Evolutionary conservation across 345 rosid genomes (phyloP).

Genomic region (Pistacia vera): DNA sequence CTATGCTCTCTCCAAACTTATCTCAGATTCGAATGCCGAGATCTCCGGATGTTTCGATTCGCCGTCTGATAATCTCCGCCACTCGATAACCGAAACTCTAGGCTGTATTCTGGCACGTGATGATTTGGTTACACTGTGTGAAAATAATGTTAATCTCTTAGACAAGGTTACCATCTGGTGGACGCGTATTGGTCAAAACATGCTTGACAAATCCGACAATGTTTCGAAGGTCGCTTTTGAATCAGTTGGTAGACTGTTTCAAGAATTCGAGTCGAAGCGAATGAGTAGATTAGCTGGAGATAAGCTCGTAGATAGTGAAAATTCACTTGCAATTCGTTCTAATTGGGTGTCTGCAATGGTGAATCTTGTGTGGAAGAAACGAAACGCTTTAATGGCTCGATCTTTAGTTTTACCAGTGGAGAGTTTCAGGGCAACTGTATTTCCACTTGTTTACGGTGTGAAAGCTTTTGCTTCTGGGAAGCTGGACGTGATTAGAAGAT

Average conservation of each 20-base stretch:
- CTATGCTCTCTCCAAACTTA: slow-evolving; percentile 74
- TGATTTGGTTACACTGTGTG: slow-evolving; percentile 87
- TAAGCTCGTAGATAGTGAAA: slow-evolving; percentile 93
- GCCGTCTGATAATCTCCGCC: slow-evolving; percentile 68
- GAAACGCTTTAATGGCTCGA: slow-evolving; percentile 81
- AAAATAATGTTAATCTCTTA: slow-evolving; percentile 73
- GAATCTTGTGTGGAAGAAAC: slow-evolving; percentile 78
- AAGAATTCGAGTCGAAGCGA: slow-evolving; percentile 86
- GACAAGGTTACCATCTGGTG: slow-evolving; percentile 92
- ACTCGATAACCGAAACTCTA: slow-evolving; percentile 84
- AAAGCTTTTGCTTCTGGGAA: slow-evolving; percentile 92
- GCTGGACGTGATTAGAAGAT: slow-evolving; percentile 68
- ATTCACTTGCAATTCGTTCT: slow-evolving; percentile 85
- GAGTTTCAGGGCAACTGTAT: slow-evolving; percentile 82
- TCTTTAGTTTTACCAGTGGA: slow-evolving; percentile 86
- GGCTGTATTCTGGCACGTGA: slow-evolving; percentile 93
- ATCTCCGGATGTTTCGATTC: slow-evolving; percentile 85
- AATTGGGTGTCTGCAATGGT: slow-evolving; percentile 91
- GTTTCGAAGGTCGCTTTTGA: slow-evolving; percentile 97
- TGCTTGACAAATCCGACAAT: slow-evolving; percentile 80
- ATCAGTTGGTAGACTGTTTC: slow-evolving; percentile 87
- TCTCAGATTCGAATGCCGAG: slow-evolving; percentile 70
- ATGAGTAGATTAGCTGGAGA: slow-evolving; percentile 97
- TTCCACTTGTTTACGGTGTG: slow-evolving; percentile 82
- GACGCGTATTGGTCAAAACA: slow-evolving; percentile 77